Evolutionary conservation across 495 filamentous ascomycete species (phyloP).

Genomic region (Xylaria sp.): DNA sequence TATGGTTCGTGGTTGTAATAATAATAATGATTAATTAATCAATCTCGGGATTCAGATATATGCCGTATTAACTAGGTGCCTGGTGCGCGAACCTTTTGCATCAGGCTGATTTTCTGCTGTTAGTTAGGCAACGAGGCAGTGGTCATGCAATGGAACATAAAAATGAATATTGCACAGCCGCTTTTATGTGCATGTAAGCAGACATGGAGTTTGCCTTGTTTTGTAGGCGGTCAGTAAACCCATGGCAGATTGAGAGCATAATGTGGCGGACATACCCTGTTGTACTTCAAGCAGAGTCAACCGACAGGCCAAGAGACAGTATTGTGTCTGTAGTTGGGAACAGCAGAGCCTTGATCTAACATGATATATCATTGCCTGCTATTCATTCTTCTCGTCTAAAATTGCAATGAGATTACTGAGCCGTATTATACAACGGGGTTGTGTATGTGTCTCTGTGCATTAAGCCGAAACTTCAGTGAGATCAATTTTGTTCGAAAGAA

Average conservation of each 20-base stretch:
- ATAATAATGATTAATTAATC: too few relatives aligned
- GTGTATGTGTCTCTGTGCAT: not conserved
- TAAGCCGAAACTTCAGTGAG: not conserved
- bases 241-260: not conserved
- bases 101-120: not conserved
- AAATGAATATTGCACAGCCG: not conserved
- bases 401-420: not conserved
- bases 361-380: not conserved
- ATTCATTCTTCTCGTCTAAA: not conserved
- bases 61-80: too few relatives aligned
- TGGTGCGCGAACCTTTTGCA: conserved; percentile 1
- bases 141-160: conserved; percentile 1
- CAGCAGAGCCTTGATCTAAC: not conserved
- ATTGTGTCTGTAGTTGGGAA: not conserved
- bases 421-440: not conserved
- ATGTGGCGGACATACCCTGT: not conserved
- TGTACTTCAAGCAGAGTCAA: not conserved
- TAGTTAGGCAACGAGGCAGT: conserved; percentile 6
- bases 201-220: conserved; percentile 13
- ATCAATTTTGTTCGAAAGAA: not conserved
- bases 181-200: not conserved
- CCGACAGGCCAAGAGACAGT: not conserved
- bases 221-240: not conserved
- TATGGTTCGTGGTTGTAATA: too few relatives aligned
- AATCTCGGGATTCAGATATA: too few relatives aligned